Evolutionary conservation across 2,329 filamentous ascomycete species (phyloP), one percentile per base, ranked within the genome.

Genomic region (Venturia effusa): DNA sequence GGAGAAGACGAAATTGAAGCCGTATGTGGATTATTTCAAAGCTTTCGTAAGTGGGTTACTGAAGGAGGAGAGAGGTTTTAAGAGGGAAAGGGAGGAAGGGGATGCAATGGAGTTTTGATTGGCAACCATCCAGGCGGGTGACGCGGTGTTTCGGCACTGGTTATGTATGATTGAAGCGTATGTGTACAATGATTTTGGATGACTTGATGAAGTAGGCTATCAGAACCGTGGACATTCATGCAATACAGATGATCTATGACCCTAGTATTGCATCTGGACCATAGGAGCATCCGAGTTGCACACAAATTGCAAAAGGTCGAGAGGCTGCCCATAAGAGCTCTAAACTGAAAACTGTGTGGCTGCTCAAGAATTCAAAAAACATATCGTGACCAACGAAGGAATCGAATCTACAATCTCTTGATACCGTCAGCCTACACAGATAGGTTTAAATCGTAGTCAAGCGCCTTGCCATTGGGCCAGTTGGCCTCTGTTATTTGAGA

Each of bases 1-100:
- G 87, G 93, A 99, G 77, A 99, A 97, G 84, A 99, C 94, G 30
- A 91, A 90, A 68, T 76, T 99, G 71, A 96, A 89, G 78, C 91
- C 92, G 10, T 97, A 96, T 73, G 86, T 97, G 41, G 92, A 97
- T 65, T 87, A 88, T 69, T 97, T 99, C 76, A 84, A 89, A 68
- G 83, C 81, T 0, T 96, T 97, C 75, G 90, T 97, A 8, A 82
- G 84, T 11, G 82, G 79, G 0, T 74, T 99, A 64, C 81, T 97
- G 74, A 92, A 88, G 74, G 93, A 96, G 65, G 87, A 89, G 70
- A 76, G 67, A 66, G 72, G 67, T 45, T 67, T 73, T 13, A 81
- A 81, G 71, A 72, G 78, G 69, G 86, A 88, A 73, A 80, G 80
- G 67, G 85, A 84, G 34, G 80, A 81, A 15, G 75, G 71, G 2